These are phyloP conservation scores for Ampelocalamus luodianensis DNA, from an alignment of 176 grass and related monocot genomes.

Conservation along the genomic window DNA sequence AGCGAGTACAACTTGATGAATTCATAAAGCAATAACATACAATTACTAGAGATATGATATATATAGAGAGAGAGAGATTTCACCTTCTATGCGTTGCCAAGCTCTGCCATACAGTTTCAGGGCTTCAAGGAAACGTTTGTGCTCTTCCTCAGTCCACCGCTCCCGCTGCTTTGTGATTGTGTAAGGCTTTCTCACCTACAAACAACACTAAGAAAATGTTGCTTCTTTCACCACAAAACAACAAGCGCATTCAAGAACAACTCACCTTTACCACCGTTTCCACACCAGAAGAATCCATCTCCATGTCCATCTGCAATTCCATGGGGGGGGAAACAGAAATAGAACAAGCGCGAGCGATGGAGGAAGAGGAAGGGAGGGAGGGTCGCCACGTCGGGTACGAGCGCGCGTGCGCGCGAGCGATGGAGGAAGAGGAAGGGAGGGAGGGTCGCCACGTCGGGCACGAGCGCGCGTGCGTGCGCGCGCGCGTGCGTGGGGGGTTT, in stretches of 20 bases:
- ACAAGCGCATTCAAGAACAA: conserved; percentile 17
- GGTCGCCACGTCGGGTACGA: neutral
- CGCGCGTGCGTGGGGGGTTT: neutral
- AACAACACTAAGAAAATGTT: conserved; percentile 28
- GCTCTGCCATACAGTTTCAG: conserved; percentile 92
- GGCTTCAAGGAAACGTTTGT: conserved; percentile 90
- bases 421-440: neutral
- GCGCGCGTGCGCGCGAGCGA: neutral
- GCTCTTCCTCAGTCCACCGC: conserved; percentile 95
- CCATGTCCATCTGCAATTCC: conserved; percentile 72
- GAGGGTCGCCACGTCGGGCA: neutral
- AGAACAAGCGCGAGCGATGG: neutral
- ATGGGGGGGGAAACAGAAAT: conserved; percentile 29
- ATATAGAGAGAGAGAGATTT: conserved; percentile 41
- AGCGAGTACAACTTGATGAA: conserved; percentile 21
- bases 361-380: neutral
- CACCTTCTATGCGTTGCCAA: conserved; percentile 99
- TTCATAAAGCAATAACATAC: conserved; percentile 12
- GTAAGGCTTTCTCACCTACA: conserved; percentile 90
- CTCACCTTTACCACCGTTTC: conserved; percentile 83
- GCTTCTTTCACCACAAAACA: conserved; percentile 42
- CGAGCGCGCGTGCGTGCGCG: neutral
- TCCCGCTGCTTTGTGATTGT: conserved; percentile 97
- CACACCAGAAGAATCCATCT: conserved; percentile 77
- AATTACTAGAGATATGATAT: conserved; percentile 14